phyloP scores from a whole-genome alignment of 1,284 basidiomycete species.

The Ceratobasidium sp. region DNA sequence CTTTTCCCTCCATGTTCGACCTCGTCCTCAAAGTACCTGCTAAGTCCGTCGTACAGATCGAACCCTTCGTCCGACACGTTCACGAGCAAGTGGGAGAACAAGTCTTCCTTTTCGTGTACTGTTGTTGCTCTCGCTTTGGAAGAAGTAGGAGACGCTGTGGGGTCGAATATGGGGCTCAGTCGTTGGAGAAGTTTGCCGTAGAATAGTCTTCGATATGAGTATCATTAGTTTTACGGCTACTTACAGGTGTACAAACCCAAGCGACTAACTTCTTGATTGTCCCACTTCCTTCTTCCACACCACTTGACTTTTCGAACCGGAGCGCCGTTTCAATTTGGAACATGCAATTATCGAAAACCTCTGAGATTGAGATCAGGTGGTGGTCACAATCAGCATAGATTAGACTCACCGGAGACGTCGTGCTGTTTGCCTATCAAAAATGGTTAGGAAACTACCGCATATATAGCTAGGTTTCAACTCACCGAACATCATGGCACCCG shows the following conservation, averaged over 20 bases:
- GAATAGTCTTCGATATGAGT: conserved; percentile 66
- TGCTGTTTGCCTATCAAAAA: conserved; percentile 81
- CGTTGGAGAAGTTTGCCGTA: conserved; percentile 87
- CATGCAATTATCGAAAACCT: conserved; percentile 99
- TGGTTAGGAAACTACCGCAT: conserved; percentile 29
- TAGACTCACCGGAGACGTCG: conserved; percentile 72
- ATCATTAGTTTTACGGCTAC: conserved; percentile 8
- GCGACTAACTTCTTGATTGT: conserved; percentile 68
- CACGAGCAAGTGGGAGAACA: conserved; percentile 93
- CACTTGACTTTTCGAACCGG: conserved; percentile 66
- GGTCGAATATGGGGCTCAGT: conserved; percentile 56
- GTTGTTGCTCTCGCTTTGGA: conserved; percentile 54
- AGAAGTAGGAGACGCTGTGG: conserved; percentile 54
- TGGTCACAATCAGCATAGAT: not conserved
- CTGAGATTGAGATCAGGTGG: conserved; percentile 46
- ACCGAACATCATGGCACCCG: conserved; percentile 87
- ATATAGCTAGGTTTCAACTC: conserved; percentile 44
- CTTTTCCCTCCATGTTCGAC: conserved; percentile 89
- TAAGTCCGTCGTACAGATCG: conserved; percentile 93
- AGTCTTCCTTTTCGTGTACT: conserved; percentile 83
- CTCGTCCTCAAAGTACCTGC: conserved; percentile 88
- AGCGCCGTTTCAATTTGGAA: conserved; percentile 96
- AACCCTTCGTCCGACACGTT: conserved; percentile 85
- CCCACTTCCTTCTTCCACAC: conserved; percentile 47
- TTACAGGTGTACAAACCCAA: conserved; percentile 1